These are phyloP conservation scores for Tanacetum coccineum DNA, from an alignment of 129 eudicot species.

Conservation along the genomic window DNA sequence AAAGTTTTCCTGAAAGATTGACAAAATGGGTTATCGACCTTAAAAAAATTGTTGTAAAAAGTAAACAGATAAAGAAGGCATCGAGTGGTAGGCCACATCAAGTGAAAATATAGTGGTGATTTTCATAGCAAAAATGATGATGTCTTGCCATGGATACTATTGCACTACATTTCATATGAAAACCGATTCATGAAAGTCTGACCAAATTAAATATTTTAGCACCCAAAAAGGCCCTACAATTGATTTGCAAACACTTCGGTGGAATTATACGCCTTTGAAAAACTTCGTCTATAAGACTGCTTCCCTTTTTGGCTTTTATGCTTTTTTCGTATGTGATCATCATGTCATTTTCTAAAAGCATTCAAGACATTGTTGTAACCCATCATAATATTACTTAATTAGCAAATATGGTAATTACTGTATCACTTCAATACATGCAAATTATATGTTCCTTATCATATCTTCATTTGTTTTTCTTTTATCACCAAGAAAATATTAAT, in stretches of 20 bases:
- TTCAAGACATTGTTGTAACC: too few species aligned
- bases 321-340: not conserved
- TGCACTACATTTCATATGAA: conserved; percentile 29
- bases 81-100: conserved; percentile 28
- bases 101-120: conserved; percentile 30
- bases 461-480: too few species aligned
- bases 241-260: conserved; percentile 28
- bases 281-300: conserved; percentile 27
- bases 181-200: conserved; percentile 27
- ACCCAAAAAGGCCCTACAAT: conserved; percentile 25
- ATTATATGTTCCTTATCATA: too few species aligned
- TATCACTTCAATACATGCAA: too few species aligned
- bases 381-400: too few species aligned
- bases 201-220: conserved; percentile 26
- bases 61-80: not conserved
- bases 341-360: too few species aligned
- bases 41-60: too few species aligned
- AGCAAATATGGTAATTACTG: too few species aligned
- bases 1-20: too few species aligned
- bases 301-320: conserved; percentile 25
- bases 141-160: conserved; percentile 28
- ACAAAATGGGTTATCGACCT: too few species aligned
- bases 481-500: too few species aligned
- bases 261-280: conserved; percentile 22
- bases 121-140: conserved; percentile 31